Base-by-base conservation (phyloP, 208 protist species). In the Leishmania mexicana region DNA sequence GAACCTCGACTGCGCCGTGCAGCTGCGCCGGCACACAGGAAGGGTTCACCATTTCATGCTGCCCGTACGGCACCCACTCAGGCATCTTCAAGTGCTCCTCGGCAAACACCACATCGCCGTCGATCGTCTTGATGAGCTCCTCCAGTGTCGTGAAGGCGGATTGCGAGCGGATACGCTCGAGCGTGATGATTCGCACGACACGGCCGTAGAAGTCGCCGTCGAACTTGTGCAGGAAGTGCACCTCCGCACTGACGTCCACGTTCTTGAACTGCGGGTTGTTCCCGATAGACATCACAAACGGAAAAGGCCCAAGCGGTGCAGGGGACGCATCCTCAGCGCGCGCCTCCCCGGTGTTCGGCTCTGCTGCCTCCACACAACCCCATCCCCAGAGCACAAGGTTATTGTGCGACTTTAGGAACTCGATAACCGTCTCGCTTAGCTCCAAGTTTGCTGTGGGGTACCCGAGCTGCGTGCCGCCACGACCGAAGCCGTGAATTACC, bases 231-330 rank as follows among this genome's bases (percentile, higher is more conserved):
- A 98, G 58, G 78, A 98, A 97, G 83, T 98, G 88, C 49, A 95
- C 90, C 82, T 98, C 96, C 15, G 88, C 93, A n/a, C 89, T 95
- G 49, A 96, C 60, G 1, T 86, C 86, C 42, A 84, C 81, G 74
- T 97, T 92, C 49, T 92, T 77, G 82, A 98, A 98, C 47, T 98
- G 96, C 2, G 95, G 94, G 85, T 98, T 98, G 85, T 88, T 92
- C 47, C 96, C 96, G 58, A 98, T 87, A 17, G 93, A 97, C 92
- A 97, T 96, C 76, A 91, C 94, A 77, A 98, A 93, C 0, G 91
- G 88, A 77, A 90, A 93, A 6, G 93, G 90, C 0, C 89, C 93
- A 2, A 84, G 71, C 38, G 78, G 47, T 0, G 28, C 68, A 6
- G 45, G 42, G 0, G 75, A 40, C n/a, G 49, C 70, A 31, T 49